Conservation (phyloP, 2,329 filamentous ascomycete species). For the Botrytis galanthina region DNA sequence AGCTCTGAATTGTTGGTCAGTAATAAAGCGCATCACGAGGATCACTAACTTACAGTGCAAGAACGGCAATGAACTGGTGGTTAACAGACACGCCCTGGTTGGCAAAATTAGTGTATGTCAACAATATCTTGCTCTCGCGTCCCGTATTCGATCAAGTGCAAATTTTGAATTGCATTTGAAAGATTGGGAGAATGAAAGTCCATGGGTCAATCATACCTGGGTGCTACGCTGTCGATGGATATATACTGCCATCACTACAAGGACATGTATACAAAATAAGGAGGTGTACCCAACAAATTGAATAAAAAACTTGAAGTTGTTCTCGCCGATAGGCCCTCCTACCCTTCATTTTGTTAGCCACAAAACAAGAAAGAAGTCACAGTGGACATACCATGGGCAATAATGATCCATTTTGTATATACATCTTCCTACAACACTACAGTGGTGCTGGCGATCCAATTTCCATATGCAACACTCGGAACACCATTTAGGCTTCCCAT, state of each 20-base stretch:
- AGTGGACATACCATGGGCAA: constrained; percentile 67
- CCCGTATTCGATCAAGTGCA: not conserved
- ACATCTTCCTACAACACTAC: constrained; percentile 54
- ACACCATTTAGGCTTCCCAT: constrained; percentile 87
- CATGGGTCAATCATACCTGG: constrained; percentile 24
- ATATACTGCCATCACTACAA: constrained; percentile 64
- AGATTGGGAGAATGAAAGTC: constrained; percentile 12
- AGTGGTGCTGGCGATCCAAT: constrained; percentile 83
- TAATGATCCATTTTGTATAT: constrained; percentile 79
- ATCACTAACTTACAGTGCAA: constrained; percentile 55
- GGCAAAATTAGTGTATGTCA: constrained; percentile 5
- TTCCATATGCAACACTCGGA: constrained; percentile 83
- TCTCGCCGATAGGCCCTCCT: constrained; percentile 88
- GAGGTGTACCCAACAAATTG: constrained; percentile 78
- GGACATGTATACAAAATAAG: constrained; percentile 61
- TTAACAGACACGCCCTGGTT: constrained; percentile 43
- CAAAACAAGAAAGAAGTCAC: not conserved
- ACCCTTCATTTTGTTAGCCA: constrained; percentile 53
- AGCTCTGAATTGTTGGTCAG: constrained; percentile 40
- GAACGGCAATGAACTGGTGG: constrained; percentile 61
- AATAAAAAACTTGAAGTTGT: constrained; percentile 85
- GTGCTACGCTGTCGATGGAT: constrained; percentile 47
- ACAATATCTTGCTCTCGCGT: not conserved
- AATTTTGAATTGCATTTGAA: not conserved
- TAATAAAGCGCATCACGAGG: constrained; percentile 11